A percentile compares a stretch with the other conserved stretches of the same genome.
These are phyloP conservation scores for Funneliformis geosporum DNA, from an alignment of 192 early-diverging fungal genomes.

Conservation along the genomic window DNA sequence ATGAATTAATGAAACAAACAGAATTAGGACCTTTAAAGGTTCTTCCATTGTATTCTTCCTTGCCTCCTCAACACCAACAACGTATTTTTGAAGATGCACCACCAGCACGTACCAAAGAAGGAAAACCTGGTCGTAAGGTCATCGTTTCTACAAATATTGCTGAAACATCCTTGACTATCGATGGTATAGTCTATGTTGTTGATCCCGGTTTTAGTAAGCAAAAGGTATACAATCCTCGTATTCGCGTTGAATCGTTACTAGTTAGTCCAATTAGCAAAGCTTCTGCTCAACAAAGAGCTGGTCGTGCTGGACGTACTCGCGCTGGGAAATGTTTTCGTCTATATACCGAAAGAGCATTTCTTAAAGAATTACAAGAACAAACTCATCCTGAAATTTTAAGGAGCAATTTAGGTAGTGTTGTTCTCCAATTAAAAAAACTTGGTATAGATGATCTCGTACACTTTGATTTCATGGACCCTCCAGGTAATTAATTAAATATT, in stretches of 20 bases:
- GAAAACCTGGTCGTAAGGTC: constrained; percentile 92
- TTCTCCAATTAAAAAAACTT: constrained; percentile 96
- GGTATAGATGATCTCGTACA: constrained; percentile 97
- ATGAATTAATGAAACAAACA: constrained; percentile 63
- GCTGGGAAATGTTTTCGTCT: constrained; percentile 97
- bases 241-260: constrained; percentile 92
- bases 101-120: constrained; percentile 70
- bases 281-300: constrained; percentile 94
- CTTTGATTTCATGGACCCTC: constrained; percentile 99
- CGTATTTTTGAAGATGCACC: constrained; percentile 93
- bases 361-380: constrained; percentile 91
- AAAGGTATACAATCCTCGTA: constrained; percentile 98
- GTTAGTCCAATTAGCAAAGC: constrained; percentile 95
- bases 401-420: constrained; percentile 94
- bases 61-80: constrained; percentile 90
- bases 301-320: constrained; percentile 97
- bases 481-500: constrained; percentile 41
- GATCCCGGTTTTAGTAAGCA: constrained; percentile 99
- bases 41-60: constrained; percentile 87
- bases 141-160: constrained; percentile 98
- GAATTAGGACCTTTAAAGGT: constrained; percentile 81
- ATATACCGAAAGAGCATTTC: constrained; percentile 96
- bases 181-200: constrained; percentile 98
- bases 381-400: constrained; percentile 98
- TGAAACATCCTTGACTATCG: constrained; percentile 97